Conservation (phyloP, 2,329 filamentous ascomycete genomes). For the Lojkania enalia region DNA sequence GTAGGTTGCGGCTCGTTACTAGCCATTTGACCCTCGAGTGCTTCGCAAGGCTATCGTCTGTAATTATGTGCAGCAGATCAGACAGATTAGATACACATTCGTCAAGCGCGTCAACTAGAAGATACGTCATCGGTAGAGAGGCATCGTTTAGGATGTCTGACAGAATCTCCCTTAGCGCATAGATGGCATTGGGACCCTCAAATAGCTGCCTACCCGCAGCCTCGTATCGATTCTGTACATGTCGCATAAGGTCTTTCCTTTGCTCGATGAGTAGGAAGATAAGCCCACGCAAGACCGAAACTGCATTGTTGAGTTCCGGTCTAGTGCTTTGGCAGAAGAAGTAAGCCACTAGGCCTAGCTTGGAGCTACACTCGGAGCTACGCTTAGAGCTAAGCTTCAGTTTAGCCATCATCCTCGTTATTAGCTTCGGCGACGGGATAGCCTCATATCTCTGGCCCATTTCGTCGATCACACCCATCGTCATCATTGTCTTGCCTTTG, state of each 20-base stretch:
- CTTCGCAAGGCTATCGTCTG: not conserved
- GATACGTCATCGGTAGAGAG: not conserved
- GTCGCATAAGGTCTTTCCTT: not conserved
- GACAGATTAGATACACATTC: not conserved
- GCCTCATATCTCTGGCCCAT: conserved; percentile 17
- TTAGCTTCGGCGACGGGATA: not conserved
- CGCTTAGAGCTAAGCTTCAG: too few species aligned
- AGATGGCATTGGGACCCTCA: not conserved
- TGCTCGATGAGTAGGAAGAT: not conserved
- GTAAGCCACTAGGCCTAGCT: conserved; percentile 17
- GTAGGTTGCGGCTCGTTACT: not conserved
- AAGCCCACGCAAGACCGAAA: not conserved
- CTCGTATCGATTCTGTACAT: not conserved
- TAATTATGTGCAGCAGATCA: not conserved
- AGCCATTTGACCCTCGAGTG: not conserved
- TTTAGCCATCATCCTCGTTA: not conserved
- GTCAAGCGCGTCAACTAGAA: not conserved
- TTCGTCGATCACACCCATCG: conserved; percentile 25
- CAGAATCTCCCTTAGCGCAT: not conserved
- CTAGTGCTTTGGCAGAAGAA: conserved; percentile 40
- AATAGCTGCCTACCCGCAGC: not conserved
- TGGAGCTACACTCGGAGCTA: not conserved
- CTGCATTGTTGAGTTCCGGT: conserved; percentile 17
- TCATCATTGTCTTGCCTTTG: conserved; percentile 43
- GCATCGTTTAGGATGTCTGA: not conserved